Percentiles rank a stretch among this genome's conserved stretches.
These are phyloP conservation scores for Leccinum uliginosum DNA, from an alignment of 768 basidiomycete species.

Conservation along the genomic window DNA sequence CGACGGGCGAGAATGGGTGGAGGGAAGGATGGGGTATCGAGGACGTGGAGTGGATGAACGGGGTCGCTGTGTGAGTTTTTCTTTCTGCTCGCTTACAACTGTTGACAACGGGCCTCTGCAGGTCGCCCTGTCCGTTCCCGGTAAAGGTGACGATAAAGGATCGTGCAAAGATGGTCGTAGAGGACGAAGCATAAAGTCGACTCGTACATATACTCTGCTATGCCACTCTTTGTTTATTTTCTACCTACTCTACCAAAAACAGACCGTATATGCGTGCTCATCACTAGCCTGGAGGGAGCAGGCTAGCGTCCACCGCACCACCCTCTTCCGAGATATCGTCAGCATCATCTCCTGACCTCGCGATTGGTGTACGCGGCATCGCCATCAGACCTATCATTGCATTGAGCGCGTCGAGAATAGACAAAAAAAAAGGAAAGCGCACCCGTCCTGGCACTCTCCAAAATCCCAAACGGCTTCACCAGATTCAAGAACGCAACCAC, in stretches of 20 bases:
- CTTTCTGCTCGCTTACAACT: neutral
- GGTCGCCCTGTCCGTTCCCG: slow-evolving; percentile 2
- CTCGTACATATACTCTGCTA: no score
- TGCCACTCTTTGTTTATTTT: neutral
- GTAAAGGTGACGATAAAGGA: neutral
- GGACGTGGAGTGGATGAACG: slow-evolving; percentile 3
- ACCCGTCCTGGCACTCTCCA: slow-evolving; percentile 96
- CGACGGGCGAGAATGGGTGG: neutral
- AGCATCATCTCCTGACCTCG: slow-evolving; percentile 52
- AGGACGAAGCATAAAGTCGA: neutral
- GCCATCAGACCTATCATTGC: slow-evolving; percentile 79
- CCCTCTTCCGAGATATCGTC: slow-evolving; percentile 48
- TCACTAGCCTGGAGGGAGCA: slow-evolving; percentile 87
- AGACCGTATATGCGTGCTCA: no score
- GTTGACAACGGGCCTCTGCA: neutral
- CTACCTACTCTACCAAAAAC: no score
- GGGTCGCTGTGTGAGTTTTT: neutral
- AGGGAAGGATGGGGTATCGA: neutral
- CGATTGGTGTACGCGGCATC: slow-evolving; percentile 94
- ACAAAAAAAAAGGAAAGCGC: slow-evolving; percentile 19
- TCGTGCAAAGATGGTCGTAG: neutral
- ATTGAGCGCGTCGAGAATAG: neutral
- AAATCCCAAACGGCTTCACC: slow-evolving; percentile 90
- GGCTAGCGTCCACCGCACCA: slow-evolving; percentile 77
- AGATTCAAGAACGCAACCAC: slow-evolving; percentile 92